Conservation (phyloP, 768 basidiomycete species). For the Coprinopsis cinerea region DNA sequence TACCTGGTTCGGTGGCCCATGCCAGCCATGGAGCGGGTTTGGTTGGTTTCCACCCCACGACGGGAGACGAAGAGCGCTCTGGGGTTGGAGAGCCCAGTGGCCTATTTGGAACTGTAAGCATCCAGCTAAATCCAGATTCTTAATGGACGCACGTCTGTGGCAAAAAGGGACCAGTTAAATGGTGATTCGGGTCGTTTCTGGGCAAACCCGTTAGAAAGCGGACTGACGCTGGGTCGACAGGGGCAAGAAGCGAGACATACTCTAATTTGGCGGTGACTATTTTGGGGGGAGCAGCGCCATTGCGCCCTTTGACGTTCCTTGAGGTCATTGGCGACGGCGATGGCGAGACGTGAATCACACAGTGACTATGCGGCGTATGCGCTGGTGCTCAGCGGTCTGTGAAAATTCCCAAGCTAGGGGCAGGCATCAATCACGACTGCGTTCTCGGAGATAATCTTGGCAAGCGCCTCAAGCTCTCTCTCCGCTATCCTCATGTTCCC, state of each 20-base stretch:
- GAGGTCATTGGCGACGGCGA: not conserved
- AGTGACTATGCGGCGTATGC: too few species aligned
- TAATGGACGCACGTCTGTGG: constrained; percentile 50
- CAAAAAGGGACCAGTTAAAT: constrained; percentile 56
- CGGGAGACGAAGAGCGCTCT: constrained; percentile 30
- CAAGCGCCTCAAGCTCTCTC: constrained; percentile 1
- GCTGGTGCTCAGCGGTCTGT: too few species aligned
- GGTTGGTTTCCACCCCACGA: constrained; percentile 7
- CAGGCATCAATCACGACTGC: constrained; percentile 7
- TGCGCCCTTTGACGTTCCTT: not conserved
- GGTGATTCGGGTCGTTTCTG: constrained; percentile 53
- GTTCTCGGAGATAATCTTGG: not conserved
- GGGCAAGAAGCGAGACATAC: not conserved
- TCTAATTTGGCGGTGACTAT: constrained; percentile 16
- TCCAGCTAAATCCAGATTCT: constrained; percentile 11
- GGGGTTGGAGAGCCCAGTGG: constrained; percentile 35
- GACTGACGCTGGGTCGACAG: not conserved
- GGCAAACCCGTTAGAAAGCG: not conserved
- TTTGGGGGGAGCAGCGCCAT: not conserved
- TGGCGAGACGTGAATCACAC: not conserved
- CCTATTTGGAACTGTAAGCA: constrained; percentile 17
- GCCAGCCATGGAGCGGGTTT: constrained; percentile 35
- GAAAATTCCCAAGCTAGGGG: constrained; percentile 7
- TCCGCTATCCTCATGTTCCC: constrained; percentile 51
- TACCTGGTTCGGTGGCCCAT: constrained; percentile 77